A percentile compares a stretch with the other conserved stretches of the same genome.
phyloP scores from a whole-genome alignment of 805 yeast species.

The Ogataea ramenticola region DNA sequence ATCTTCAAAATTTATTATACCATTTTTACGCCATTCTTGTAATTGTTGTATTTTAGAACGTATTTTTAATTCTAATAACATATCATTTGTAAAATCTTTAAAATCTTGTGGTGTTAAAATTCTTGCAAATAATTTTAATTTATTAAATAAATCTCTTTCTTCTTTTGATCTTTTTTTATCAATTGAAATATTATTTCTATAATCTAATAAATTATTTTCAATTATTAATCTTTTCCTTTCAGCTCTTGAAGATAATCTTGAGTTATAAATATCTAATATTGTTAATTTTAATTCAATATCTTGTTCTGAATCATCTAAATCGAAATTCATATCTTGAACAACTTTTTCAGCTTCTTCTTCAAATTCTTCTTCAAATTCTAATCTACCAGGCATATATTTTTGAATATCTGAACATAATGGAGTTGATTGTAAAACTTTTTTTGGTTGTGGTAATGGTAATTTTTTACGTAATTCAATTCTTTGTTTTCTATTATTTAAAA shows the following conservation, averaged over 20 bases:
- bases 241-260: constrained; percentile 83
- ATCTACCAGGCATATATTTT: constrained; percentile 97
- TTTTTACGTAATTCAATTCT: constrained; percentile 70
- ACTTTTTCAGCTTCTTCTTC: constrained; percentile 96
- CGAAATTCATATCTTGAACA: constrained; percentile 92
- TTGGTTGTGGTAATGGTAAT: constrained; percentile 76
- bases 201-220: constrained; percentile 73
- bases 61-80: constrained; percentile 69
- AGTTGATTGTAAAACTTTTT: constrained; percentile 84
- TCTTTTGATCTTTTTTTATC: constrained; percentile 88
- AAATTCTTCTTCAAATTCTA: constrained; percentile 93
- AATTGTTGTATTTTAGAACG: constrained; percentile 79
- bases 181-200: constrained; percentile 67
- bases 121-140: constrained; percentile 73
- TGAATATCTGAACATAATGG: constrained; percentile 97
- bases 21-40: constrained; percentile 90
- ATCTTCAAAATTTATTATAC: constrained; percentile 74
- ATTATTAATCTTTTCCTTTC: constrained; percentile 83
- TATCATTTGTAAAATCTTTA: constrained; percentile 63
- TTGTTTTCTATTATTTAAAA: constrained; percentile 57
- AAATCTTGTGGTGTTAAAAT: constrained; percentile 78
- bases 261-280: constrained; percentile 81
- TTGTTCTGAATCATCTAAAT: constrained; percentile 81
- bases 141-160: constrained; percentile 74
- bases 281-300: constrained; percentile 89